Evolutionary conservation across 176 grass and related monocot species (phyloP).

Genomic region (Musa troglodytarum): DNA sequence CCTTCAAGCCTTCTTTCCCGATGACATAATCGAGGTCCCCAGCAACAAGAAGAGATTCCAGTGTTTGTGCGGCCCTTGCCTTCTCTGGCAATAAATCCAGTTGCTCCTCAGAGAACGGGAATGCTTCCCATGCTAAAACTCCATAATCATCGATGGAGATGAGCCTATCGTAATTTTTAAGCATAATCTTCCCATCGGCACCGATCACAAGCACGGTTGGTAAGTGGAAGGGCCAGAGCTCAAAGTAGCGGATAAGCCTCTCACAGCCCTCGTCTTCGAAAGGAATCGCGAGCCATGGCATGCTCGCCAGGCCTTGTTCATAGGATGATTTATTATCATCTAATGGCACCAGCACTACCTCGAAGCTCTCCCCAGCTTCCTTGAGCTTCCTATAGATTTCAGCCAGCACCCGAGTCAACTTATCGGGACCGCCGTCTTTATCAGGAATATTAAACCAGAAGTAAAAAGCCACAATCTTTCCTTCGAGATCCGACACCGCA

Average conservation of each 20-base stretch:
- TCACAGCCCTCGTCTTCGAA: constrained; percentile 38
- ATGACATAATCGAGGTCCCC: no score
- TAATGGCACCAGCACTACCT: not conserved
- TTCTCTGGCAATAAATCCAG: constrained; percentile 48
- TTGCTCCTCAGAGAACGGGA: constrained; percentile 56
- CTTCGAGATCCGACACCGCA: no score
- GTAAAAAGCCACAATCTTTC: no score
- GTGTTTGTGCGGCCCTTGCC: constrained; percentile 17
- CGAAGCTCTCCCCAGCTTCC: no score
- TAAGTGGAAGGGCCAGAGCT: constrained; percentile 25
- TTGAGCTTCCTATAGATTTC: no score
- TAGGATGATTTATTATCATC: constrained; percentile 35
- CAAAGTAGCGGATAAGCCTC: constrained; percentile 62
- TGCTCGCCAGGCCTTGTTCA: constrained; percentile 34
- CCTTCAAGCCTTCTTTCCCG: constrained; percentile 10
- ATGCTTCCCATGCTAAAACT: constrained; percentile 55
- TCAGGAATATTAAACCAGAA: no score
- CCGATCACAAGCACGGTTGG: constrained; percentile 60
- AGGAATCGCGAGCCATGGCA: constrained; percentile 72
- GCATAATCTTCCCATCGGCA: constrained; percentile 67
- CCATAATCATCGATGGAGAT: constrained; percentile 57
- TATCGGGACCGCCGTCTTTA: no score
- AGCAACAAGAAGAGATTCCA: no score
- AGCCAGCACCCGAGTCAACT: no score
- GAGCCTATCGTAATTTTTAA: constrained; percentile 36